Evolutionary conservation across 2,329 filamentous ascomycete species (phyloP).

Genomic region (Colletotrichum paranaense): DNA sequence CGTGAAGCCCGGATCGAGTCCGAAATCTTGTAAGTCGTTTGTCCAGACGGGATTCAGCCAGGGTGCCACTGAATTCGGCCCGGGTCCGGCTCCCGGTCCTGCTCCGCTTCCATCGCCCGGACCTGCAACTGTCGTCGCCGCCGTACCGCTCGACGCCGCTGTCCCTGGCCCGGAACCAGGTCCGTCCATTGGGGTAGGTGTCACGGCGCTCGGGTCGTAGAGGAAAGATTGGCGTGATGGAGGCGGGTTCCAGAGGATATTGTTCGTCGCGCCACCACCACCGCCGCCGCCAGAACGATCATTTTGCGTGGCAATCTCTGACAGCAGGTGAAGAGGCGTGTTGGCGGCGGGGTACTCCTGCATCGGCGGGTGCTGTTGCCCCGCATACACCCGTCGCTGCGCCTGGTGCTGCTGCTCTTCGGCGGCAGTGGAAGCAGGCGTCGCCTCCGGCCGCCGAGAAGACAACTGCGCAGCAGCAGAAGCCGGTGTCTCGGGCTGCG

Average conservation of each 20-base stretch:
- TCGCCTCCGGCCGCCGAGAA: neutral
- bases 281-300: constrained; percentile 39
- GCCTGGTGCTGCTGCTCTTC: constrained; percentile 39
- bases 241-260: constrained; percentile 38
- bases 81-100: too few species aligned
- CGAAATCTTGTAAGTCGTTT: constrained; percentile 27
- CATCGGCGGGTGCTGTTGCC: constrained; percentile 28
- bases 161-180: constrained; percentile 8
- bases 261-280: constrained; percentile 2
- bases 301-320: constrained; percentile 63
- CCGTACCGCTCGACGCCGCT: constrained; percentile 3
- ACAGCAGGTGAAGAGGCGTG: constrained; percentile 67
- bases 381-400: constrained; percentile 35
- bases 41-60: constrained; percentile 20
- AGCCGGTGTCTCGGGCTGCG: neutral
- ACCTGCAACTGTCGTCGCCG: constrained; percentile 4
- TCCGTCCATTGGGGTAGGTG: constrained; percentile 13
- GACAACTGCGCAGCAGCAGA: neutral
- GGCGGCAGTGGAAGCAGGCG: too few species aligned
- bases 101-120: neutral
- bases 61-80: neutral
- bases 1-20: constrained; percentile 29
- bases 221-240: constrained; percentile 49
- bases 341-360: constrained; percentile 52
- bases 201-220: constrained; percentile 42